A percentile compares a stretch with the other conserved stretches of the same genome.
Conservation (phyloP, 2,329 filamentous ascomycete species). For the Tolypocladium paradoxum region DNA sequence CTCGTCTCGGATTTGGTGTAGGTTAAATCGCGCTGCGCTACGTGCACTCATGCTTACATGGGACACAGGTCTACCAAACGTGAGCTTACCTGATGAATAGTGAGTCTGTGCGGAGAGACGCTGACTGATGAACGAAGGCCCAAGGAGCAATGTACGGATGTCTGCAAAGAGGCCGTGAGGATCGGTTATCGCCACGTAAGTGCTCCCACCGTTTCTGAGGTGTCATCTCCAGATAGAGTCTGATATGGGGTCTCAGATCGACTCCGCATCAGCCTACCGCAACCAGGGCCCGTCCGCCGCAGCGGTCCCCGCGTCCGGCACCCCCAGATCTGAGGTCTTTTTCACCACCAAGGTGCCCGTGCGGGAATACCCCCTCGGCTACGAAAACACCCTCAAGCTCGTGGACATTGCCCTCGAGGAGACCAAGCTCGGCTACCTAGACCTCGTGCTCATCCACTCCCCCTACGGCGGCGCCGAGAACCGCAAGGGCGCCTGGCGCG, state of each 20-base stretch:
- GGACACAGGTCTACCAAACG: conserved; percentile 40
- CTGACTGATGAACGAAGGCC: conserved; percentile 11
- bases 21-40: conserved; percentile 11
- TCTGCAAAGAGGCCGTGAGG: conserved; percentile 34
- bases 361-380: conserved; percentile 31
- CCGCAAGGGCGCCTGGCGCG: conserved; percentile 51
- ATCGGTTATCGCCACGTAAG: conserved; percentile 43
- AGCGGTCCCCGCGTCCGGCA: conserved; percentile 28
- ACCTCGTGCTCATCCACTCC: conserved; percentile 53
- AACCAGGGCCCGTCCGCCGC: conserved; percentile 40
- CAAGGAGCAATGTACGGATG: conserved; percentile 19
- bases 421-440: conserved; percentile 54
- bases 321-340: conserved; percentile 38
- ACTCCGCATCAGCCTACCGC: conserved; percentile 40
- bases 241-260: conserved; percentile 26
- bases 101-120: background rate
- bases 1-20: conserved; percentile 43
- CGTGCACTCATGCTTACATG: background rate
- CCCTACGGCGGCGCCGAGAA: conserved; percentile 45
- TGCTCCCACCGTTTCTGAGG: background rate
- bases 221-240: background rate
- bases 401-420: conserved; percentile 53
- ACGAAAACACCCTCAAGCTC: conserved; percentile 52
- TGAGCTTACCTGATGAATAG: conserved; percentile 16
- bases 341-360: conserved; percentile 46